Conservation (phyloP, 2,329 filamentous ascomycete species). For the Cytospora schulzeri region DNA sequence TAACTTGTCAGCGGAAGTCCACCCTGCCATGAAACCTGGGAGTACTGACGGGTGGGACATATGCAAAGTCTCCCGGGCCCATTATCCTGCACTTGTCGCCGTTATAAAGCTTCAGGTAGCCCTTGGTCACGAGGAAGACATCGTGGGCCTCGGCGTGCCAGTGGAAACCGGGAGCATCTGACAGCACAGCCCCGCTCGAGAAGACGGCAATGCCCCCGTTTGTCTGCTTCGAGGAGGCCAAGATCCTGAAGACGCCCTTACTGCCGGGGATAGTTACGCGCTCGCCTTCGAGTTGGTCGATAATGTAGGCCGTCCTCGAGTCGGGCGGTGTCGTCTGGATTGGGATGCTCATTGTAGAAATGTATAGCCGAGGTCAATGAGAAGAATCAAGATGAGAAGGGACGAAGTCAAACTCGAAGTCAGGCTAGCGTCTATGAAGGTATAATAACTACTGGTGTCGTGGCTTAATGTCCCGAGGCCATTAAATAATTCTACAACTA, state of each 20-base stretch:
- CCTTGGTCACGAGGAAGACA: conserved; percentile 58
- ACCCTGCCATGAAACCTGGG: neutral
- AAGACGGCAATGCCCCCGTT: conserved; percentile 54
- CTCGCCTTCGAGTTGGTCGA: conserved; percentile 53
- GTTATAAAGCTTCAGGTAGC: conserved; percentile 58
- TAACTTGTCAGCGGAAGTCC: conserved; percentile 34
- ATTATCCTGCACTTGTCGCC: conserved; percentile 57
- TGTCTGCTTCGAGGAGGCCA: conserved; percentile 55
- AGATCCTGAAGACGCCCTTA: conserved; percentile 52
- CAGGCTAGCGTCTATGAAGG: neutral
- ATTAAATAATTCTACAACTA: neutral
- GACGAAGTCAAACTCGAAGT: neutral
- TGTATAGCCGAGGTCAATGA: neutral
- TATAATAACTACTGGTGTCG: neutral
- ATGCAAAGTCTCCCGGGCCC: conserved; percentile 59
- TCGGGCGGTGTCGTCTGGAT: conserved; percentile 40
- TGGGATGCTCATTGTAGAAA: conserved; percentile 36
- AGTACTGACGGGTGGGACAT: conserved; percentile 53
- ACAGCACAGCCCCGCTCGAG: conserved; percentile 48
- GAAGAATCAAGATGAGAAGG: neutral
- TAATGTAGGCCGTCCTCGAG: conserved; percentile 45
- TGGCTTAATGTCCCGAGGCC: neutral
- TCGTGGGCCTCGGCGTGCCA: conserved; percentile 60
- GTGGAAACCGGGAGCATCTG: conserved; percentile 55
- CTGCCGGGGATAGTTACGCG: conserved; percentile 54